Evolutionary conservation across 768 basidiomycete genomes (phyloP), one percentile per base, ranked within the genome.

Genomic region (Cystobasidium tubakii): DNA sequence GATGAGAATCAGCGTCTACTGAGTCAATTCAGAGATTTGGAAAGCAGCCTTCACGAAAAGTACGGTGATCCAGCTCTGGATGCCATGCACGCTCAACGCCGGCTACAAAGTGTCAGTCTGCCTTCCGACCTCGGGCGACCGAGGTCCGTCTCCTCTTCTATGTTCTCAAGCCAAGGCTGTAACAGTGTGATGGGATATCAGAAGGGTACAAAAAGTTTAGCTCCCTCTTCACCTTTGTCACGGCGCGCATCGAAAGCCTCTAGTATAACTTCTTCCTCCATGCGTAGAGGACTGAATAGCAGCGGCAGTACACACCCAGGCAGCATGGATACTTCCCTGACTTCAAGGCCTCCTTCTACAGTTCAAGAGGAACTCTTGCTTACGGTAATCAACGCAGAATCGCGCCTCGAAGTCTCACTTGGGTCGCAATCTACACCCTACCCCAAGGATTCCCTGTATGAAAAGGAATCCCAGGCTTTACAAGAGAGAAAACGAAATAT

Each of bases 401-500:
- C n/a, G 10, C 9, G 7, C 27, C 10, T 29, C 7, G 53, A 55
- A 29, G 33, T 9, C 4, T 63, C 25, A 31, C n/a, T n/a, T n/a
- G n/a, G n/a, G n/a, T 29, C 10, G 19, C 6, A 42, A 13, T 43
- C 63, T 27, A 36, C 63, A 39, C 9, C 4, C 17, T 65, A 27
- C 63, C 3, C 13, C 21, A 42, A 31, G 34, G 6, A 65, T 6
- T 23, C 66, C 13, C 43, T 6, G 53, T 43, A 53, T 42, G 44
- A 53, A 19, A 31, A 67, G 29, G 50, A 53, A 43, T 36, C 6
- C 7, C 27, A 3, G 6, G 31, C 54, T 15, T 33, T 67, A 31
- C 66, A 54, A 53, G 44, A 53, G 66, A 46, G 46, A 19, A 67
- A 43, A 44, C 7, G 44, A n/a, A 67, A 67, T 19, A 43, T 67